phyloP scores from a whole-genome alignment of 73 alveolate species.

The Paramecium caudatum region DNA sequence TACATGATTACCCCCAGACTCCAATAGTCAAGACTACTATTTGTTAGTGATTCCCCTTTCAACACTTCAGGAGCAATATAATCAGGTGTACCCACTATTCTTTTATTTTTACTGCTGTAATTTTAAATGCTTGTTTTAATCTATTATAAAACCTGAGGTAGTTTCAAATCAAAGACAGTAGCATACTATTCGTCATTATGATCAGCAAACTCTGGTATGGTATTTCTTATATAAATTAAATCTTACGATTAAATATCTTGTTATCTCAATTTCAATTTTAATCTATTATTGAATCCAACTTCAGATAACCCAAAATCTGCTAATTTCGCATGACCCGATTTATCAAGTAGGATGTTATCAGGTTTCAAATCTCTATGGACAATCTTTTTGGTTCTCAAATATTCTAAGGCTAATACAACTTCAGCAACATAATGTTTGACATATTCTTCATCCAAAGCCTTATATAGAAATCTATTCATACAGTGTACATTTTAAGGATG shows the following conservation, averaged over 20 bases:
- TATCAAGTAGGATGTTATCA: constrained; percentile 85
- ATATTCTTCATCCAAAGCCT: constrained; percentile 78
- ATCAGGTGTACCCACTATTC: constrained; percentile 82
- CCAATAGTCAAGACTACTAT: constrained; percentile 72
- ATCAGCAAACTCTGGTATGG: constrained; percentile 49
- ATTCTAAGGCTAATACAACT: constrained; percentile 83
- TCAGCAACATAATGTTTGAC: constrained; percentile 88
- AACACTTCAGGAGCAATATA: constrained; percentile 84
- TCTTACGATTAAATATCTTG: constrained; percentile 64
- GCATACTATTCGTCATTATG: constrained; percentile 58
- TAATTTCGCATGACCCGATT: constrained; percentile 84
- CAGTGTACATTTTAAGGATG: constrained; percentile 68
- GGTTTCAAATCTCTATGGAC: constrained; percentile 91
- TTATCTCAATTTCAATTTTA: constrained; percentile 78
- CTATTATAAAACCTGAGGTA: neutral
- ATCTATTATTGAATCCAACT: constrained; percentile 78
- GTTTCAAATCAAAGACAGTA: constrained; percentile 62
- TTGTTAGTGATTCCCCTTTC: constrained; percentile 69
- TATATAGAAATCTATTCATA: neutral
- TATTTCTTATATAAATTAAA: neutral
- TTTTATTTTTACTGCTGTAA: constrained; percentile 56
- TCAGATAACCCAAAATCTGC: constrained; percentile 86
- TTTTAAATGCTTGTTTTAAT: constrained; percentile 68
- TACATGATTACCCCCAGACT: constrained; percentile 85
- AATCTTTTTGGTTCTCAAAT: constrained; percentile 80